Base-by-base conservation (phyloP, 2,329 filamentous ascomycete species). In the Thielaviopsis punctulata region DNA sequence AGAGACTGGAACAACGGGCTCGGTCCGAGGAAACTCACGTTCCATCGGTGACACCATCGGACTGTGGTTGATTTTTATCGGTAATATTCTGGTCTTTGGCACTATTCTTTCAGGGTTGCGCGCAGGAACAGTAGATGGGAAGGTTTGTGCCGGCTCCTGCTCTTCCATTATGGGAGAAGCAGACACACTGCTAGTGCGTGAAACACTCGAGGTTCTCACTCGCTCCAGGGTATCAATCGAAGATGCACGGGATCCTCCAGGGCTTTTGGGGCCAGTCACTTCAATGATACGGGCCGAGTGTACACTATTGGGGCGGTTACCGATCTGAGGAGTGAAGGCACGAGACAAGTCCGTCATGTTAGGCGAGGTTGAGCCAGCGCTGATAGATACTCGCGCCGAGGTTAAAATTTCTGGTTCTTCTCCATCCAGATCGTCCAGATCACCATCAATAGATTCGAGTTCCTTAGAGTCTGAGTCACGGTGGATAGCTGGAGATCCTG, bases 371-470 rank as follows among this genome's bases (percentile, higher is more conserved):
- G 70, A 69, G 30, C 73, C 73, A 44, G 53, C 45, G 25, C 69
- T 68, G 23, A 77, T 69, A 3, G 76, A 79, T 8, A 79, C 67
- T 33, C 76, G 68, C 3, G 75, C 70, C 0, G 75, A 76, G 0
- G 73, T 79, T 52, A 79, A 57, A 25, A 79, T 75, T 58, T 77
- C 68, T 2, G 75, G 73, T 58, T 76, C 70, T 70, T 84, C 74
- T 61, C 76, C 62, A 68, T 59, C 21, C 57, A 57, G 55, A 9
- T 62, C 57, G 4, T 70, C 59, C 55, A 69, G 60, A 1, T 65
- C 60, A 2, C 66, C 64, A 1, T 66, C 64, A 4, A 65, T 62
- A 18, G 48, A 33, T 6, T 56, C 54, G 21, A 53, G 25, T 15
- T 47, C 50, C 5, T 54, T 53, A 46, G 27, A 36, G 15, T 55